Evolutionary conservation across 768 basidiomycete genomes (phyloP).

Genomic region (Hericium alpestre): DNA sequence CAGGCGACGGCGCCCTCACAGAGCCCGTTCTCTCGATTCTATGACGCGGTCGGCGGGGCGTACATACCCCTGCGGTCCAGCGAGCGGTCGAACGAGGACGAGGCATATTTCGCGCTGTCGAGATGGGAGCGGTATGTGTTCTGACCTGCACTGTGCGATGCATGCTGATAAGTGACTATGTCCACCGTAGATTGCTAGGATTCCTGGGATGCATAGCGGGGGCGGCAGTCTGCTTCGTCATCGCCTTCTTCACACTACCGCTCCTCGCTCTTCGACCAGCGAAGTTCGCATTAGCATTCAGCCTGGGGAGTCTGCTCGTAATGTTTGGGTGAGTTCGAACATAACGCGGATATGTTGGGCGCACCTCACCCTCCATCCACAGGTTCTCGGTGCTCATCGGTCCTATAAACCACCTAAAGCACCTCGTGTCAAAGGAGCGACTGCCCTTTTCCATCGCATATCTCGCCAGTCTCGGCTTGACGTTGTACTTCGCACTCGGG

Average conservation of each 20-base stretch:
- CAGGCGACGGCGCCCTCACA: constrained; percentile 23
- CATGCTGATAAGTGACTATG: neutral
- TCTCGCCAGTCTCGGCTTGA: constrained; percentile 71
- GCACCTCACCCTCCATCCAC: neutral
- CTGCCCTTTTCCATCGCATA: constrained; percentile 80
- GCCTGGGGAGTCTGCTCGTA: constrained; percentile 82
- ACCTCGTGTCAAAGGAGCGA: constrained; percentile 71
- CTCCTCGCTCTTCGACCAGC: constrained; percentile 63
- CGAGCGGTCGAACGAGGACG: constrained; percentile 86
- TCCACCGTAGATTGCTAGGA: constrained; percentile 57
- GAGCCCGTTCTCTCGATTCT: constrained; percentile 77
- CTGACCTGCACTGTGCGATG: neutral
- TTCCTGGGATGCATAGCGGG: constrained; percentile 86
- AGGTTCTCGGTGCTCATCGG: constrained; percentile 83
- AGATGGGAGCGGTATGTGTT: constrained; percentile 79
- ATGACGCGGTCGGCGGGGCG: constrained; percentile 72
- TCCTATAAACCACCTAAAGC: constrained; percentile 86
- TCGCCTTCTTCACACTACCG: constrained; percentile 79
- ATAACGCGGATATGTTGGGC: neutral
- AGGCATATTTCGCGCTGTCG: constrained; percentile 86
- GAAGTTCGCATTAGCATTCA: constrained; percentile 87
- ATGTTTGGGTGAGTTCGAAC: constrained; percentile 70
- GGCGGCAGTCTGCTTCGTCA: constrained; percentile 87
- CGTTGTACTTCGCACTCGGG: constrained; percentile 85
- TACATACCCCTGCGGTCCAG: constrained; percentile 81